These are phyloP conservation scores for Aspergillus japonicus DNA, from an alignment of 2,329 filamentous ascomycete species.

Conservation along the genomic window DNA sequence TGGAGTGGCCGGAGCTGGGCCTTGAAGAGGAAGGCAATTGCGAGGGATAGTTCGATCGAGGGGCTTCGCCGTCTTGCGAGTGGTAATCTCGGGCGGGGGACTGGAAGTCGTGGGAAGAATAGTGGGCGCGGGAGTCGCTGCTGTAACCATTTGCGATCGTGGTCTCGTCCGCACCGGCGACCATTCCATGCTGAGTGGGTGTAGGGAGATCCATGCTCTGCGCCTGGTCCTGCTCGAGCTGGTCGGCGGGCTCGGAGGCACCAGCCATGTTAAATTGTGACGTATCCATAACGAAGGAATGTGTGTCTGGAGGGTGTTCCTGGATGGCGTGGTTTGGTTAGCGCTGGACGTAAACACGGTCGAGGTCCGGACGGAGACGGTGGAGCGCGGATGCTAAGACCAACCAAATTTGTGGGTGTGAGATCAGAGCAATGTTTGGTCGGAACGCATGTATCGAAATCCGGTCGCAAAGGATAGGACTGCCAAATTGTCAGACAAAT, in stretches of 20 bases:
- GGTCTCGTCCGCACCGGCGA: conserved; percentile 39
- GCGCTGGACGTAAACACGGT: conserved; percentile 19
- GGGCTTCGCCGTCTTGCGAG: conserved; percentile 48
- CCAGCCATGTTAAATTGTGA: conserved; percentile 23
- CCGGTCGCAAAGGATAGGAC: conserved; percentile 2
- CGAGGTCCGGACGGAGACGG: conserved; percentile 12
- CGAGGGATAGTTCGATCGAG: conserved; percentile 43
- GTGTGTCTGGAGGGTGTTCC: conserved; percentile 1
- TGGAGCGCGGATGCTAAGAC: conserved; percentile 19
- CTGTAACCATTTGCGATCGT: conserved; percentile 39
- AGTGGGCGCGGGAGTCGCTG: conserved; percentile 50
- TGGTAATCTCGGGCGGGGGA: conserved; percentile 39
- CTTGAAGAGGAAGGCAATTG: conserved; percentile 39
- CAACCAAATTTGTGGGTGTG: conserved; percentile 21
- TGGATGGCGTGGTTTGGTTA: conserved; percentile 7
- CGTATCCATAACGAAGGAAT: conserved; percentile 27
- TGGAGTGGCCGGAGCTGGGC: conserved; percentile 53
- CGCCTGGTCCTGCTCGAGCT: conserved; percentile 15
- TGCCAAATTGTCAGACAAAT: not conserved
- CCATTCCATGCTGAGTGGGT: conserved; percentile 29
- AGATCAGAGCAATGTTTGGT: conserved; percentile 13
- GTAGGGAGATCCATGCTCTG: conserved; percentile 21
- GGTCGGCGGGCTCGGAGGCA: conserved; percentile 23
- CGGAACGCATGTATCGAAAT: conserved; percentile 18
- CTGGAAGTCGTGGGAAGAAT: conserved; percentile 43